Conservation (phyloP, 169 alveolate species). For the Plasmodium berghei region DNA sequence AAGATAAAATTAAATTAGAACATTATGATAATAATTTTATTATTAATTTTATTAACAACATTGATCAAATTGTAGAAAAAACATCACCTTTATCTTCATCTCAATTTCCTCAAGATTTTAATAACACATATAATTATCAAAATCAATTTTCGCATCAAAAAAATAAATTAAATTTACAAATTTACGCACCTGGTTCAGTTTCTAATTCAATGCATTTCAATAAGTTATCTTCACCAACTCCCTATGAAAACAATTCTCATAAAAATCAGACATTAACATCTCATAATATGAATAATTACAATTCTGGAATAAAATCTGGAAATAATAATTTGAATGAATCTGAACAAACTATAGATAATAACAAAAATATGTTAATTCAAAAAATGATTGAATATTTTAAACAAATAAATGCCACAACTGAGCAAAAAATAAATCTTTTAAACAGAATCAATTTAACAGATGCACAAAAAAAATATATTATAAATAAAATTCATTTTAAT, state of each 20-base stretch:
- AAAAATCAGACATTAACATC: not conserved
- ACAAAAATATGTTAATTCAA: conserved; percentile 17
- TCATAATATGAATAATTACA: not conserved
- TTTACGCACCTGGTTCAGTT: not conserved
- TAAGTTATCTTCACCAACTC: too few species aligned
- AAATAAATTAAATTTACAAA: too few species aligned
- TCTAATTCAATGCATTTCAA: not conserved
- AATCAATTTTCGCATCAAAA: not conserved
- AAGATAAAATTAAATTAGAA: conserved; percentile 30
- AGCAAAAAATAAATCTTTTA: conserved; percentile 2
- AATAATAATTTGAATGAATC: not conserved
- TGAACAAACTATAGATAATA: not conserved
- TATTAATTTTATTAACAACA: conserved; percentile 32
- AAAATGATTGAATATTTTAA: conserved; percentile 20
- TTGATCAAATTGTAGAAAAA: conserved; percentile 23
- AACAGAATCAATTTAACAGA: not conserved
- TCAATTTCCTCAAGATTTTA: not conserved
- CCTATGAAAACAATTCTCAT: not conserved
- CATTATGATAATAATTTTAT: conserved; percentile 22
- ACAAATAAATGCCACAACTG: conserved; percentile 7
- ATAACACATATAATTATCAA: not conserved
- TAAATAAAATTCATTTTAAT: not conserved
- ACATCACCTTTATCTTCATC: not conserved
- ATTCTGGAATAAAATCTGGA: not conserved
- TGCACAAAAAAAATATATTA: conserved; percentile 5